phyloP scores from a whole-genome alignment of 176 grass and related monocot species.

The Miscanthus lutarioriparius region DNA sequence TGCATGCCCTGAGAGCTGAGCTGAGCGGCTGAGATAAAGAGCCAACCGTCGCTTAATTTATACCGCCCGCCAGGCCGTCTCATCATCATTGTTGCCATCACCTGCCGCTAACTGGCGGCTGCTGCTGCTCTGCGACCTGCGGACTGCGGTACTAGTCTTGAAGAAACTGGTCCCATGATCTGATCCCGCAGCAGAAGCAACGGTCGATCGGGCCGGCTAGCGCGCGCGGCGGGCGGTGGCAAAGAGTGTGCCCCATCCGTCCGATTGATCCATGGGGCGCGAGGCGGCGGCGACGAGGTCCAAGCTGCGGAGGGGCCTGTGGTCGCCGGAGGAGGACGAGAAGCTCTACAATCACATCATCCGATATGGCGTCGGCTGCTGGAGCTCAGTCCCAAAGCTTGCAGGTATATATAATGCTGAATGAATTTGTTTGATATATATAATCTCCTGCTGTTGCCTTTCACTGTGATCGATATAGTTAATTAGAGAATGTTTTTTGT shows the following conservation, averaged over 20 bases:
- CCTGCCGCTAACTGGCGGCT: constrained; percentile 25
- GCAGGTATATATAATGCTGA: too few species aligned
- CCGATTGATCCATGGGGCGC: constrained; percentile 28
- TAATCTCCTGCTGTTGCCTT: not conserved
- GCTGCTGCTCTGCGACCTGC: not conserved
- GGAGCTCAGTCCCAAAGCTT: constrained; percentile 92
- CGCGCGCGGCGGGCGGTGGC: too few species aligned
- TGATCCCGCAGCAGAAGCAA: constrained; percentile 1
- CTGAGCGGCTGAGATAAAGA: constrained; percentile 32
- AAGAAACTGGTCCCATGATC: constrained; percentile 6
- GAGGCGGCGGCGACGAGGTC: constrained; percentile 42
- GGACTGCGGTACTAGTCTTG: constrained; percentile 2
- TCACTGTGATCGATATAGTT: too few species aligned
- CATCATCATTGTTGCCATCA: constrained; percentile 51
- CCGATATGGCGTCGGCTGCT: constrained; percentile 79
- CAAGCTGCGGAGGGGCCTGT: constrained; percentile 81
- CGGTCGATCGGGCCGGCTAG: not conserved
- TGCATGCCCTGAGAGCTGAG: not conserved
- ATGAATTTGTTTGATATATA: too few species aligned
- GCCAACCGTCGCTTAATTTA: constrained; percentile 40
- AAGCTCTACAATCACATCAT: constrained; percentile 96
- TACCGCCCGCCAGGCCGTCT: constrained; percentile 32
- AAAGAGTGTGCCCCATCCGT: too few species aligned
- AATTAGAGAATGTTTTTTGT: too few species aligned
- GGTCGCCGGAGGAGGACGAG: constrained; percentile 97